Evolutionary conservation across 441 rosid genomes (phyloP).

Genomic region (Corymbia citriodora): DNA sequence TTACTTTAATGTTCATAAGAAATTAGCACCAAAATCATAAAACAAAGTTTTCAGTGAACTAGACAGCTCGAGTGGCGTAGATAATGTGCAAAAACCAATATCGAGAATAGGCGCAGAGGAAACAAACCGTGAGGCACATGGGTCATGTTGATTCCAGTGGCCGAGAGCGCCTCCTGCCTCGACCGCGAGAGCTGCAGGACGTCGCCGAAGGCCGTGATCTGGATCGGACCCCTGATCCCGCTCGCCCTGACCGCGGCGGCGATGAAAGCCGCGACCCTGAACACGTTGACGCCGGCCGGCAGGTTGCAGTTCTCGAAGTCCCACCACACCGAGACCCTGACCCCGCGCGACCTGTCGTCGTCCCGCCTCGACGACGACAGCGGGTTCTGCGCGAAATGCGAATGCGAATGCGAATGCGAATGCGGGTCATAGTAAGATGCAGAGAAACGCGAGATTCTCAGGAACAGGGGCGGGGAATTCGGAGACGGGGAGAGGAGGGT

Average conservation of each 20-base stretch:
- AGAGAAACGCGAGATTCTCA: slow-evolving; percentile 34
- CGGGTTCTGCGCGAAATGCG: not conserved
- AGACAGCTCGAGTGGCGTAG: not conserved
- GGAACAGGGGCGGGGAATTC: not conserved
- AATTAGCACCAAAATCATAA: not conserved
- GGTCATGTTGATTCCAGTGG: slow-evolving; percentile 61
- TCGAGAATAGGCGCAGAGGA: not conserved
- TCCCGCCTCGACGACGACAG: slow-evolving; percentile 4
- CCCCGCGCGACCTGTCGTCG: slow-evolving; percentile 45
- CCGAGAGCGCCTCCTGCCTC: slow-evolving; percentile 70
- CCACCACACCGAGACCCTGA: slow-evolving; percentile 94
- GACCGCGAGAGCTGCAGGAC: slow-evolving; percentile 54
- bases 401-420: not conserved
- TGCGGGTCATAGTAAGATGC: slow-evolving; percentile 6
- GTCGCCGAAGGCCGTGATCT: slow-evolving; percentile 83
- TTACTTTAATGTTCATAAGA: not conserved
- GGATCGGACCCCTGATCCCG: slow-evolving; percentile 88
- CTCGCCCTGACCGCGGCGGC: slow-evolving; percentile 57
- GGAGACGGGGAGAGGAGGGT: not conserved
- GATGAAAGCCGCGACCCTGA: slow-evolving; percentile 45
- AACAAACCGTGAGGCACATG: slow-evolving; percentile 63
- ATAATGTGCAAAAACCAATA: not conserved
- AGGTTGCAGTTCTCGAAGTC: slow-evolving; percentile 83
- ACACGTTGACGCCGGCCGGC: slow-evolving; percentile 57
- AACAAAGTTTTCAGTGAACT: not conserved